Base-by-base conservation (phyloP, 495 filamentous ascomycete genomes). In the Hyaloscypha variabilis region DNA sequence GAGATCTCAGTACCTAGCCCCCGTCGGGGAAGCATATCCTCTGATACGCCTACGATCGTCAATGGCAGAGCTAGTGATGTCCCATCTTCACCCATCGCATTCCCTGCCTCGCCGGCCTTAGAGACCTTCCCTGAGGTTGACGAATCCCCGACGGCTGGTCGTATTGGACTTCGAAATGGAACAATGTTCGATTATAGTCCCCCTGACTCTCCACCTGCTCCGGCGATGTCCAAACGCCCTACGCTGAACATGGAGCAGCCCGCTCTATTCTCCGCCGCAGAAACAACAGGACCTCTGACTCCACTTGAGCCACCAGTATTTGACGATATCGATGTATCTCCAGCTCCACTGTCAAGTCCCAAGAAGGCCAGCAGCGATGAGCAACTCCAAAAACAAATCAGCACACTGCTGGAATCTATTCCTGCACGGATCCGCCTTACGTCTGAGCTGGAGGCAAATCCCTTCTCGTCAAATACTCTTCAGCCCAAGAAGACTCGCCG, bases 391-490 rank as follows among this genome's bases (percentile, higher is more conserved):
- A 86, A 90, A 59, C 92, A 94, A 66, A 93, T 99, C 54, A 90
- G 85, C 73, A 88, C 90, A 23, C 91, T 99, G 55, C 82, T 99
- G 10, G 87, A 88, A 53, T 87, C 83, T 11, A 87, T 99, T 31
- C 92, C 93, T 36, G 87, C 90, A 21, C 86, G 85, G 42, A 96
- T 99, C 66, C 88, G 87, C 52, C 83, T 97, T 39, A 87, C 85
- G 6, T 83, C 86, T 21, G 81, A 81, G 13, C 77, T 82, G 57
- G 67, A 77, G 60, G 64, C 34, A 19, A 57, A 17, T 49, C 67
- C 62, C 6, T 60, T 52, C 30, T 19, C 57, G 17, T 60, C 57
- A 55, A 60, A 71, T 66, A 50, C 51, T 63, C 23, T 68, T 46
- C 52, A 59, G 60, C 54, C 66, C 28, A 60, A 74, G 55, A 64